These are phyloP conservation scores for Irpex sp. DNA, from an alignment of 1,284 basidiomycete species.

Conservation along the genomic window DNA sequence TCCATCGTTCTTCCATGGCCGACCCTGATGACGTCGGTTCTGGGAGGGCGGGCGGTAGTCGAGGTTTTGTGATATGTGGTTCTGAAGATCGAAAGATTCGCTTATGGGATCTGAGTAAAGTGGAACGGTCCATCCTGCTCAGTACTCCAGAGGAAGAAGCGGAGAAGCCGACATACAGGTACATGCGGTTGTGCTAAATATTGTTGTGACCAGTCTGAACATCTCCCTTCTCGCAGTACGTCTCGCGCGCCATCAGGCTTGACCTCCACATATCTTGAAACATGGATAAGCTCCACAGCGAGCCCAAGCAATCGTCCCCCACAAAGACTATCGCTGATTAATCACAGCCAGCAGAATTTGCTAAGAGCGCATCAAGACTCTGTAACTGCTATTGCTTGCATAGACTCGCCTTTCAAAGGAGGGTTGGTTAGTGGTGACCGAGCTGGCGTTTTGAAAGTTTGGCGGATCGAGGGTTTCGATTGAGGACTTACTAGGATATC, in stretches of 20 bases:
- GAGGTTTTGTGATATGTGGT: conserved; percentile 77
- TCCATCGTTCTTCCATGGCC: conserved; percentile 53
- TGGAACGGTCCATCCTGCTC: conserved; percentile 71
- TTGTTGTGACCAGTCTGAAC: no score
- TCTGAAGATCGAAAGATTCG: conserved; percentile 81
- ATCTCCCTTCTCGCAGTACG: conserved; percentile 19
- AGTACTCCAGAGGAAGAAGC: conserved; percentile 67
- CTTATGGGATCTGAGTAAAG: conserved; percentile 76
- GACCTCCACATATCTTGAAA: conserved; percentile 59
- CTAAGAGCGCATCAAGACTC: conserved; percentile 81
- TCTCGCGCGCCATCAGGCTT: conserved; percentile 32
- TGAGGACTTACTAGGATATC: conserved; percentile 4
- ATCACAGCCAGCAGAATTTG: conserved; percentile 74
- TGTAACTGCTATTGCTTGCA: conserved; percentile 74
- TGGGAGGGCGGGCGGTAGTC: conserved; percentile 35
- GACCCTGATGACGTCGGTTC: conserved; percentile 40
- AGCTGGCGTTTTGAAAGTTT: conserved; percentile 78
- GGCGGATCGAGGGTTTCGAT: conserved; percentile 61
- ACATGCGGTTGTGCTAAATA: conserved; percentile 15
- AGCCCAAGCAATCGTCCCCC: conserved; percentile 60
- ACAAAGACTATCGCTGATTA: conserved; percentile 75
- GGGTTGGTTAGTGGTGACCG: conserved; percentile 86
- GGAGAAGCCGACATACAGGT: conserved; percentile 73
- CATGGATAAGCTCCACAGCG: conserved; percentile 48
- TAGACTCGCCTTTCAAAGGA: conserved; percentile 85